Evolutionary conservation across 2,329 filamentous ascomycete species (phyloP).

Genomic region (Cercospora sp.): DNA sequence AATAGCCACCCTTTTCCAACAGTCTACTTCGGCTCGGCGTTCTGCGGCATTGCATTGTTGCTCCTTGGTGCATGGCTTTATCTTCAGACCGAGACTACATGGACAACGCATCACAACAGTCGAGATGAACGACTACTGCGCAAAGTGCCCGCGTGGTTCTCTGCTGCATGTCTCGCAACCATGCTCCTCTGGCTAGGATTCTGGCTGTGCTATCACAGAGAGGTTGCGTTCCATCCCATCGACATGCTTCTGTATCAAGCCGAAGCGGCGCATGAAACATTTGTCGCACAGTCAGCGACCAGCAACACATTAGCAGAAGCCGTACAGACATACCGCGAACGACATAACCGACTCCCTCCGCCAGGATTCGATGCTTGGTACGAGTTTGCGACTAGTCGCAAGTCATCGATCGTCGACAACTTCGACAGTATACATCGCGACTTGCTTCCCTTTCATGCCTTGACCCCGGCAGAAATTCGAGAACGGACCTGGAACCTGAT

Average conservation of each 20-base stretch:
- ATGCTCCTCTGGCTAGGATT: conserved; percentile 47
- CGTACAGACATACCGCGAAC: conserved; percentile 52
- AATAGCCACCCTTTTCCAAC: conserved; percentile 38
- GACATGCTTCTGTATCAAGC: conserved; percentile 56
- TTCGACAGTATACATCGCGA: conserved; percentile 62
- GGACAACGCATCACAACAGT: conserved; percentile 9
- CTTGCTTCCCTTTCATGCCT: conserved; percentile 56
- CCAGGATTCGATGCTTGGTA: conserved; percentile 64
- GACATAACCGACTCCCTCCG: conserved; percentile 58
- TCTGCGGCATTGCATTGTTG: conserved; percentile 27
- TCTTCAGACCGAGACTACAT: conserved; percentile 28
- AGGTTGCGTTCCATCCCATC: conserved; percentile 55
- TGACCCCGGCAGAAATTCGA: conserved; percentile 54
- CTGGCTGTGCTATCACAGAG: conserved; percentile 44
- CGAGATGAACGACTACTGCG: conserved; percentile 18
- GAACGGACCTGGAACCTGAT: conserved; percentile 55
- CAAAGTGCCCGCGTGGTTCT: conserved; percentile 36
- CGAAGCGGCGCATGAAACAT: conserved; percentile 51
- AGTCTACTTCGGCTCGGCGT: conserved; percentile 26
- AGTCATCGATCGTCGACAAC: conserved; percentile 59
- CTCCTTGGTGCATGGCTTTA: conserved; percentile 39
- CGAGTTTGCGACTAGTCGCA: conserved; percentile 54
- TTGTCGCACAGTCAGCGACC: conserved; percentile 49
- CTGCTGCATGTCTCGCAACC: conserved; percentile 44
- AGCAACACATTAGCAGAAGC: conserved; percentile 54